Conservation (phyloP, 257 asterid genomes). For the Solanum raphanifolium region DNA sequence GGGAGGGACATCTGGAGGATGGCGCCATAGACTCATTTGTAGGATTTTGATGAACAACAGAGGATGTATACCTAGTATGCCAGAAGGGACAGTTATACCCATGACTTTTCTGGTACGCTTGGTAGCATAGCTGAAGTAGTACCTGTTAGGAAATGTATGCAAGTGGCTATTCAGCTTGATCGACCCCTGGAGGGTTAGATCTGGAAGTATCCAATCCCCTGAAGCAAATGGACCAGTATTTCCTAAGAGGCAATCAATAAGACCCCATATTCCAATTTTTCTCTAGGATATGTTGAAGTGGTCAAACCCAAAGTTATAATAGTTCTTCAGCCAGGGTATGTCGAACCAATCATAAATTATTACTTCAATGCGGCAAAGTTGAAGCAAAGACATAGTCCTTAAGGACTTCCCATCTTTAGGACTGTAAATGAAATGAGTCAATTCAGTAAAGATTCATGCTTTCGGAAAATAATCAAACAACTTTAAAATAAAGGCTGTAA, state of each 20-base stretch:
- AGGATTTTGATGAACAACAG: slow-evolving; percentile 61
- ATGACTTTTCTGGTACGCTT: slow-evolving; percentile 49
- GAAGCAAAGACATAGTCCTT: slow-evolving; percentile 70
- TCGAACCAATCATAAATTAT: slow-evolving; percentile 56
- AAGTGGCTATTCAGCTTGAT: slow-evolving; percentile 49
- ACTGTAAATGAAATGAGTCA: slow-evolving; percentile 22
- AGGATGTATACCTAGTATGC: slow-evolving; percentile 72
- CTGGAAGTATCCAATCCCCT: slow-evolving; percentile 93
- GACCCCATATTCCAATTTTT: slow-evolving; percentile 69
- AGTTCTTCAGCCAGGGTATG: slow-evolving; percentile 59
- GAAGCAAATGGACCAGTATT: slow-evolving; percentile 77
- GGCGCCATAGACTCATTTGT: slow-evolving; percentile 80
- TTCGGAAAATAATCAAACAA: background rate
- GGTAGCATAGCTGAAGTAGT: slow-evolving; percentile 92
- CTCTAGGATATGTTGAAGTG: slow-evolving; percentile 79
- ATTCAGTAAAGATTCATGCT: background rate
- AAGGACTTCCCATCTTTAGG: slow-evolving; percentile 76
- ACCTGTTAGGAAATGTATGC: slow-evolving; percentile 59
- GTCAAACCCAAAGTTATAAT: slow-evolving; percentile 86
- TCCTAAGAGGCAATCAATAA: slow-evolving; percentile 64
- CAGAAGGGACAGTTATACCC: slow-evolving; percentile 71
- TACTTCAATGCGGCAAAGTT: slow-evolving; percentile 74
- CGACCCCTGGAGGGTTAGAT: slow-evolving; percentile 77
- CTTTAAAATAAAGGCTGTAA: background rate
- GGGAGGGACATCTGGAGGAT: slow-evolving; percentile 57